phyloP scores from a whole-genome alignment of 164 flowering plant genomes.

The Annona cherimola region DNA sequence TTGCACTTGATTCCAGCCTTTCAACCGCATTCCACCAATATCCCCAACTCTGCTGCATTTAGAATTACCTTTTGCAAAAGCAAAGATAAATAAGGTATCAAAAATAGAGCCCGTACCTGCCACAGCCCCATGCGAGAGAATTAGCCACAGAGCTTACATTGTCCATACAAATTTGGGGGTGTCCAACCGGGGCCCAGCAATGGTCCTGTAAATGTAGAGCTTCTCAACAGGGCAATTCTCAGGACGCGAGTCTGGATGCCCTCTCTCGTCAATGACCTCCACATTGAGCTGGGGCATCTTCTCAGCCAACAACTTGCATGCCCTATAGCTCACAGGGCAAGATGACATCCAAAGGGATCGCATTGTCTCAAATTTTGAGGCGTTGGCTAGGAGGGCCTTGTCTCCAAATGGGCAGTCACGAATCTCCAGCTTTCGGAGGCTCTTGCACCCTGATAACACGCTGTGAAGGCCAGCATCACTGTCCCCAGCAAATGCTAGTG shows the following conservation, averaged over 20 bases:
- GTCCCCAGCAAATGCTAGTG: conserved; percentile 92
- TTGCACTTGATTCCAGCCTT: conserved; percentile 18
- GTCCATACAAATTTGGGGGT: conserved; percentile 65
- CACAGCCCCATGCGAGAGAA: conserved; percentile 13
- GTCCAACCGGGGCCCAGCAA: conserved; percentile 72
- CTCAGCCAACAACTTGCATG: conserved; percentile 67
- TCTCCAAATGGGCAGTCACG: conserved; percentile 92
- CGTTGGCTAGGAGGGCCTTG: conserved; percentile 81
- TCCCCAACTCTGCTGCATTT: conserved; percentile 15
- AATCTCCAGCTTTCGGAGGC: conserved; percentile 75
- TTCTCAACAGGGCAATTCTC: conserved; percentile 56
- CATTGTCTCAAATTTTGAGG: conserved; percentile 94
- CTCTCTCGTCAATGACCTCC: conserved; percentile 65
- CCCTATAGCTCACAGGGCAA: conserved; percentile 74
- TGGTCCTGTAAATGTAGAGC: conserved; percentile 62
- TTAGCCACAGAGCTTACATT: conserved; percentile 32
- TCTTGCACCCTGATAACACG: conserved; percentile 75
- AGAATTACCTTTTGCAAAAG: conserved; percentile 14
- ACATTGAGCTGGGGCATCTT: conserved; percentile 73
- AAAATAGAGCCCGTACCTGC: conserved; percentile 32
- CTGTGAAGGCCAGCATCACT: conserved; percentile 77
- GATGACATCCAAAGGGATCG: conserved; percentile 99
- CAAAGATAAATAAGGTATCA: conserved; percentile 10
- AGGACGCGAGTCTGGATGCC: conserved; percentile 39
- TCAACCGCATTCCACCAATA: background rate